Base-by-base conservation (phyloP, 495 filamentous ascomycete genomes). In the Talaromyces wortmannii region DNA sequence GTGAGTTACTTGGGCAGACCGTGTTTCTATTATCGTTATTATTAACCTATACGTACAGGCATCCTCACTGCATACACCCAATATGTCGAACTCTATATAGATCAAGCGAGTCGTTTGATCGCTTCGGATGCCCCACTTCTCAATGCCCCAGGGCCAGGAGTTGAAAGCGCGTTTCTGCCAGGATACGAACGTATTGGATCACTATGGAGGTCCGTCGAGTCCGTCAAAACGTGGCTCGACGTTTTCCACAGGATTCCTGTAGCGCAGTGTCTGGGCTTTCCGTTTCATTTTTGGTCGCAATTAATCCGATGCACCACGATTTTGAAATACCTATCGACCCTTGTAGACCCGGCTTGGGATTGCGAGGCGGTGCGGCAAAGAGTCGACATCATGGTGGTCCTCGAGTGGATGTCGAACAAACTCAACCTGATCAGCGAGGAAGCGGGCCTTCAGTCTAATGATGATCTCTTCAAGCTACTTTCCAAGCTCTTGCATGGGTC, bases 291-390 rank as follows among this genome's bases (percentile, higher is more conserved):
- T 33, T 75, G 64, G 66, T 65, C 63, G 1, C 72, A 76, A 31
- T 56, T 75, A 42, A 58, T 70, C 23, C 68, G 61, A 7, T 65
- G 56, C 50, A 43, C 72, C 17, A 66, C 65, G 6, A 52, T 73
- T 6, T 64, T 77, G 52, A 69, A 73, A 43, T 61, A 67, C 5
- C 64, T 76, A 1, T 73, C 71, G 1, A 69, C 62, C 2, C 66
- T 76, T 7, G 50, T 66, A 17, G 64, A 76, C 47, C 70, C 71
- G 45, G 68, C 58, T 2, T 76, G 75, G 73, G 69, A 76, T 55
- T 61, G 60, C 16, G 59, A 65, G 40, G 67, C 61, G 10, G 67
- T 72, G 36, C 64, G 62, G 17, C 64, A 68, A 47, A 67, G 56
- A 17, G 61, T 74, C 1, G 45, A 68, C 53, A 57, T 76, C 0